Conservation (phyloP, 306 rosid species). For the Cicer chorassanicum region DNA sequence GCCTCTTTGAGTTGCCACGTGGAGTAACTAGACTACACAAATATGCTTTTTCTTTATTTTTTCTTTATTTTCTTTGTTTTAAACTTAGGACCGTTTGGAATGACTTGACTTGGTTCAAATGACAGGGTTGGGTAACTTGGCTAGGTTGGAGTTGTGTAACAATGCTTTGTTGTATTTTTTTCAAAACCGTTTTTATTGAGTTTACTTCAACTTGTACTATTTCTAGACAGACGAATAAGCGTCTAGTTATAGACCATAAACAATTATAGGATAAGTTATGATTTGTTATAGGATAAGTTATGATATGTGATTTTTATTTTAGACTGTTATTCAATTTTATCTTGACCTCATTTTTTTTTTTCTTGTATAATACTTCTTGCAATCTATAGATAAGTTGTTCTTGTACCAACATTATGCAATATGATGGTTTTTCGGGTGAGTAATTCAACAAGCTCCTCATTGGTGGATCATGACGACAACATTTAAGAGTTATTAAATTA, state of each 20-base stretch:
- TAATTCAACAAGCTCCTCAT: too few relatives aligned
- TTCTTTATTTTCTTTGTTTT: neutral
- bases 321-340: neutral
- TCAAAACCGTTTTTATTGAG: neutral
- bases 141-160: conserved; percentile 1
- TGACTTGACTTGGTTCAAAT: conserved; percentile 20
- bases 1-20: neutral
- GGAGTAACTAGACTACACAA: conserved; percentile 9
- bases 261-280: conserved; percentile 25
- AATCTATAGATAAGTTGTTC: too few relatives aligned
- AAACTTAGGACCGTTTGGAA: conserved; percentile 6
- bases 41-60: neutral
- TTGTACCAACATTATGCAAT: too few relatives aligned
- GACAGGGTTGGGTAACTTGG: neutral
- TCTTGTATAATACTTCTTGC: too few relatives aligned
- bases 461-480: too few relatives aligned
- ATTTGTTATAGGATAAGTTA: conserved; percentile 31
- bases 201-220: conserved; percentile 32
- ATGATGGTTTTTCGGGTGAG: too few relatives aligned
- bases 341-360: neutral
- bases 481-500: too few relatives aligned
- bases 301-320: neutral
- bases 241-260: conserved; percentile 18
- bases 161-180: conserved; percentile 8
- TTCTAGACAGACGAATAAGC: neutral